Evolutionary conservation across 2,329 filamentous ascomycete genomes (phyloP), one percentile per base, ranked within the genome.

Genomic region (Fonsecaea pedrosoi): DNA sequence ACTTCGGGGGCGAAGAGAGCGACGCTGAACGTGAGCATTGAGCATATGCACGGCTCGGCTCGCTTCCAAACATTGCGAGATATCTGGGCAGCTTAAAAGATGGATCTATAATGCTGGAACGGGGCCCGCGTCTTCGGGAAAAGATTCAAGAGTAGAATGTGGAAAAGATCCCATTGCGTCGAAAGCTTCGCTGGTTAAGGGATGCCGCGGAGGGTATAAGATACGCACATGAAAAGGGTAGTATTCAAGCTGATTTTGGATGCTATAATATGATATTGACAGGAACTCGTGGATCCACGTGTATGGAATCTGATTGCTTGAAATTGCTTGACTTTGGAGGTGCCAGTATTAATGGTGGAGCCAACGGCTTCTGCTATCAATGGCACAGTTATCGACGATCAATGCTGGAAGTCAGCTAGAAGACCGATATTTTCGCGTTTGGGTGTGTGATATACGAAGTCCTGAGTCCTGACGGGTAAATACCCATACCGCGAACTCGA

Each of bases 61-160:
- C 63, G 56, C 63, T 62, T 61, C 63, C 63, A 35, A 66, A 66
- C 56, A 66, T 66, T 56, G 57, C 63, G 40, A 66, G 58, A 21
- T 66, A 62, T 55, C 58, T 66, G 57, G 58, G 63, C 6, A 62
- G 63, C 55, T 32, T 62, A 45, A 56, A 66, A 45, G 63, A 66
- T 42, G 58, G 63, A 56, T 66, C 57, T 13, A 61, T 66, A 62
- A 54, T 66, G 21, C 30, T 66, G 48, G 63, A 66, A 61, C 42
- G 63, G 15, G 57, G 63, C 9, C 63, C 53, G 18, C 34, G 45
- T 21, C 63, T 66, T 54, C 58, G 57, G 30, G 38, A 45, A 42
- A 62, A 18, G 35, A 45, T 42, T 48, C 57, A 66, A 56, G 15
- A 62, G 50, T 61, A 32, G 38, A 15, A 15, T 54, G 15, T 56